Base-by-base conservation (phyloP, 805 yeast species). In the Blastobotrys terrestris region DNA sequence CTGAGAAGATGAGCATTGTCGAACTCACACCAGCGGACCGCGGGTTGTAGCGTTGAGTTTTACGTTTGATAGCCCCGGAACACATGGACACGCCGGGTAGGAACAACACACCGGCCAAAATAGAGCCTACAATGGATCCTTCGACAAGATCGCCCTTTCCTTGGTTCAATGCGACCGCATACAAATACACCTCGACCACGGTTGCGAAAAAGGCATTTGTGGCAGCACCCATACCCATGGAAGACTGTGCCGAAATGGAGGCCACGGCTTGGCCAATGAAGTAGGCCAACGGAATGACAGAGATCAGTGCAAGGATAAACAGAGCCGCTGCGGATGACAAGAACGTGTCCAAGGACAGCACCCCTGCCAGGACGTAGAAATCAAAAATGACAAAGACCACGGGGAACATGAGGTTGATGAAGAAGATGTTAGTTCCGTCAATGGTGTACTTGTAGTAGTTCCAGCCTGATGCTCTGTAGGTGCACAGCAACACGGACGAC, bases 231-330 rank as follows among this genome's bases (percentile, higher is more conserved):
- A 94, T 83, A 26, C 98, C 97, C 99, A 94, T 94, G 0, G 97
- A 91, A 0, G 97, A 88, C 71, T 94, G 99, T 0, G 99, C 98
- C 4, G 96, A 87, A 54, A 94, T 94, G 1, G 98, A 91, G 0
- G 99, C 99, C n/a, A 94, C 99, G 3, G 98, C 98, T 69, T 92
- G 98, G 2, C 99, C 99, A 61, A 94, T 91, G 70, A 90, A 94
- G 66, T 94, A 92, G 0, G 99, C 98, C 59, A 94, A 74, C 4
- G 99, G 99, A 39, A 94, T 79, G 54, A 94, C 88, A 1, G 97
- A 87, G 48, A 86, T 75, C 53, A 94, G 71, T 66, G 97, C 86
- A 15, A 89, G 70, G 45, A 80, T 73, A 63, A 94, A 94, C 44
- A 89, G 77, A 19, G 83, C 69, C 0, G 83, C 74, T 16, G 90